Evolutionary conservation across 2,329 filamentous ascomycete species (phyloP).

Genomic region (Aspergillus pseudoglaucus): DNA sequence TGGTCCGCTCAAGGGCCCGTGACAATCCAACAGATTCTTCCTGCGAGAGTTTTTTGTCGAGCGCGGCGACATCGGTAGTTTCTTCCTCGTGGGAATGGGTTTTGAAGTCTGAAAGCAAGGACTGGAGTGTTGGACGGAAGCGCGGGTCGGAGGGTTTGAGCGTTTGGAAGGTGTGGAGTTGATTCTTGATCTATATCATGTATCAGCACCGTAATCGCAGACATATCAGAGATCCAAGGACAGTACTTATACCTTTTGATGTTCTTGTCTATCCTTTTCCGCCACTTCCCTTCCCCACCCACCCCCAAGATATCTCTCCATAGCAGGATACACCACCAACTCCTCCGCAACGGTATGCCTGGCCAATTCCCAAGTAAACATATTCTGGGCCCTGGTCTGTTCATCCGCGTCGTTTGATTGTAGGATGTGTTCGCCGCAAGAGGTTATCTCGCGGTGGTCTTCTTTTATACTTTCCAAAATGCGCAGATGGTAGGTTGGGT

Average conservation of each 20-base stretch:
- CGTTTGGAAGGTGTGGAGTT: constrained; percentile 44
- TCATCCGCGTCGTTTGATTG: constrained; percentile 37
- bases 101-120: constrained; percentile 35
- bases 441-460: constrained; percentile 38
- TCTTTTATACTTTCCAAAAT: constrained; percentile 35
- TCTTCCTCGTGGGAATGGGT: constrained; percentile 49
- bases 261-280: constrained; percentile 44
- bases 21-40: constrained; percentile 30
- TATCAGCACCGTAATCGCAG: neutral
- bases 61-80: constrained; percentile 38
- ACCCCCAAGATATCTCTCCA: constrained; percentile 43
- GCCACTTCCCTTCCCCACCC: constrained; percentile 40
- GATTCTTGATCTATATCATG: constrained; percentile 41
- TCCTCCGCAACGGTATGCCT: constrained; percentile 48
- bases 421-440: constrained; percentile 40
- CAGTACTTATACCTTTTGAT: constrained; percentile 24
- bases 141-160: constrained; percentile 31
- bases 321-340: constrained; percentile 49
- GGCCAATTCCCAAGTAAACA: constrained; percentile 49
- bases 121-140: constrained; percentile 37
- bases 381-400: constrained; percentile 43
- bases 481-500: constrained; percentile 7
- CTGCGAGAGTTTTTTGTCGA: constrained; percentile 36
- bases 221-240: neutral
- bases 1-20: constrained; percentile 44